Percentiles rank a stretch among this genome's conserved stretches.
Conservation (phyloP, 495 filamentous ascomycete genomes). For the Neurospora sublineolata region DNA sequence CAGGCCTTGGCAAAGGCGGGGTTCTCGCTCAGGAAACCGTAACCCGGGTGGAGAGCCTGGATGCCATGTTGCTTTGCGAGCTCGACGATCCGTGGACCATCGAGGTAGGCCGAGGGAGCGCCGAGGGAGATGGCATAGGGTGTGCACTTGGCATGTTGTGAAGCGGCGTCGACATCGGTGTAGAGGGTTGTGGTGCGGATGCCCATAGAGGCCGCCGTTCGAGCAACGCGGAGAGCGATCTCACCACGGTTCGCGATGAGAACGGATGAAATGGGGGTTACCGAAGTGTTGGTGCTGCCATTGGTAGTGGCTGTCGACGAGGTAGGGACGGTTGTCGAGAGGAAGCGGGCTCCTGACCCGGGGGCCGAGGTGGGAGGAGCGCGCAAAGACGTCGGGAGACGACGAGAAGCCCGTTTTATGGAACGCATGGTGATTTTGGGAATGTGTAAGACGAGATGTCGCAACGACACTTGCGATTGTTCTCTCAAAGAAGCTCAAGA, state of each 20-base stretch:
- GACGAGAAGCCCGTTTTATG: conserved; percentile 20
- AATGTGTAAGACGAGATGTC: background rate
- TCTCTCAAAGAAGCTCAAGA: background rate
- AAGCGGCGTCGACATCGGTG: conserved; percentile 76
- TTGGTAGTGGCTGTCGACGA: conserved; percentile 8
- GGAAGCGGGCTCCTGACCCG: conserved; percentile 1
- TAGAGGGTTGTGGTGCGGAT: conserved; percentile 92
- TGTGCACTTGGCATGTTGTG: conserved; percentile 81
- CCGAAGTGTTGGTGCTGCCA: conserved; percentile 17
- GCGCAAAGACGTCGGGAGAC: conserved; percentile 12
- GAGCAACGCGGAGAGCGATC: conserved; percentile 85
- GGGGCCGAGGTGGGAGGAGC: background rate
- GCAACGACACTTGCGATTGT: background rate
- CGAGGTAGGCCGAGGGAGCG: conserved; percentile 70
- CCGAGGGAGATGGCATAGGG: conserved; percentile 76
- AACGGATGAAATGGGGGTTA: conserved; percentile 62
- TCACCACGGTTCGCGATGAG: conserved; percentile 95
- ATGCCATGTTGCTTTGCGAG: conserved; percentile 78
- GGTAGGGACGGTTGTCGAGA: conserved; percentile 2
- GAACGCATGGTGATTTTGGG: conserved; percentile 22
- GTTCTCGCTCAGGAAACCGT: conserved; percentile 96
- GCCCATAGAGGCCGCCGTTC: conserved; percentile 75
- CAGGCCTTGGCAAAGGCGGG: conserved; percentile 80
- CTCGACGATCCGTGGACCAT: conserved; percentile 81
- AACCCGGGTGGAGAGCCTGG: conserved; percentile 86